Conservation (phyloP, 1,139 yeast genomes). For the Lodderomyces jiufengensis region DNA sequence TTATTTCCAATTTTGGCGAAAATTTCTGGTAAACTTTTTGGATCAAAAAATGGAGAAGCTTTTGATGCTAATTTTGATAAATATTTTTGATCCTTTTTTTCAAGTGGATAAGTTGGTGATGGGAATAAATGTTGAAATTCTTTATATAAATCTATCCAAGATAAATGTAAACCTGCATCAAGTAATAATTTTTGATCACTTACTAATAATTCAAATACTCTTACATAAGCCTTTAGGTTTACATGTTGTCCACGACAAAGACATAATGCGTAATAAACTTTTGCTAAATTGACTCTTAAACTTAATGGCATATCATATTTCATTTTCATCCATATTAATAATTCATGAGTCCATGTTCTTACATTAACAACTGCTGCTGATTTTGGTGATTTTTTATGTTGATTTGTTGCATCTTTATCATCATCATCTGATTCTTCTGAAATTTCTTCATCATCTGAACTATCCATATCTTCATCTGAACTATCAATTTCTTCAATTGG, state of each 20-base stretch:
- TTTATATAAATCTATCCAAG: constrained; percentile 49
- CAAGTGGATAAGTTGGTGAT: constrained; percentile 31
- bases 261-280: constrained; percentile 70
- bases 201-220: constrained; percentile 57
- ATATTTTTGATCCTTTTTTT: constrained; percentile 41
- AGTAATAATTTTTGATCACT: constrained; percentile 46
- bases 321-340: constrained; percentile 74
- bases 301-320: constrained; percentile 77
- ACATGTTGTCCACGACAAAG: constrained; percentile 73
- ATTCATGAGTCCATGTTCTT: constrained; percentile 86
- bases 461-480: constrained; percentile 31
- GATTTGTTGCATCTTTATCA: constrained; percentile 37
- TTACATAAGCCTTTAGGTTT: constrained; percentile 60
- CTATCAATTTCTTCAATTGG: constrained; percentile 15
- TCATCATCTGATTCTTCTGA: constrained; percentile 40
- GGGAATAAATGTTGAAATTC: constrained; percentile 37
- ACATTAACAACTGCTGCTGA: constrained; percentile 75
- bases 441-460: constrained; percentile 27
- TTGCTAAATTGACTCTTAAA: constrained; percentile 58
- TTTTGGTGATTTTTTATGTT: constrained; percentile 59
- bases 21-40: constrained; percentile 34
- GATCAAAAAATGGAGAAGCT: constrained; percentile 45
- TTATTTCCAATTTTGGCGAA: constrained; percentile 40
- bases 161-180: constrained; percentile 39
- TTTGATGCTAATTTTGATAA: constrained; percentile 44